Conservation (phyloP, 106 monocot genomes). For the Dendrobium nobile region DNA sequence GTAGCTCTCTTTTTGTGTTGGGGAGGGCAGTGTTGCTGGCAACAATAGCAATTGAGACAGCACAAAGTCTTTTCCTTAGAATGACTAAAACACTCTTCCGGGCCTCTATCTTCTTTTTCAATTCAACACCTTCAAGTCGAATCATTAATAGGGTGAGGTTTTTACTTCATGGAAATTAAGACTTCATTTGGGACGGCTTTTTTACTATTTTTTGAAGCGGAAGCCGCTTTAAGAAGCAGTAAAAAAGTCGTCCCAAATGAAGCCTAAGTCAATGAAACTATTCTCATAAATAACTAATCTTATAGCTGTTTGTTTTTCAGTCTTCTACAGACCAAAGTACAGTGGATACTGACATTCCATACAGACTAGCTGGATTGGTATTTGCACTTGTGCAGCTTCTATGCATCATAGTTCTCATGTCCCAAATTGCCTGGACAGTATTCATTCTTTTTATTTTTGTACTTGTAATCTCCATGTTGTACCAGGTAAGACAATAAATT, state of each 20-base stretch:
- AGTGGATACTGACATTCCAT: conserved; percentile 84
- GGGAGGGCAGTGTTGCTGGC: conserved; percentile 69
- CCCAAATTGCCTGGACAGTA: conserved; percentile 69
- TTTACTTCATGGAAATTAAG: neutral
- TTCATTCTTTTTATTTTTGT: conserved; percentile 48
- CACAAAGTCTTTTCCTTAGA: conserved; percentile 56
- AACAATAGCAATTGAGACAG: conserved; percentile 57
- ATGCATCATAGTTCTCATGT: conserved; percentile 75
- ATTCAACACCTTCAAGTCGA: conserved; percentile 67
- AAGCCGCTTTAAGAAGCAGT: too few relatives aligned
- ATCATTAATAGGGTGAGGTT: conserved; percentile 75
- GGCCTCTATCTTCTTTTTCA: conserved; percentile 71
- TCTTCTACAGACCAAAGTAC: conserved; percentile 75
- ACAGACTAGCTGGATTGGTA: conserved; percentile 76
- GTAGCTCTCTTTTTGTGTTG: conserved; percentile 71
- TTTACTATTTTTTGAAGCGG: too few relatives aligned
- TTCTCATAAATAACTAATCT: neutral
- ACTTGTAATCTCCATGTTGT: conserved; percentile 60
- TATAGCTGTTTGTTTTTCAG: conserved; percentile 23
- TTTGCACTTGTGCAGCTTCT: conserved; percentile 83
- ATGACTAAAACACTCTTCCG: conserved; percentile 61
- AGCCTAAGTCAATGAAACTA: neutral
- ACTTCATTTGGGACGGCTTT: too few relatives aligned
- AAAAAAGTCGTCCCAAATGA: too few relatives aligned
- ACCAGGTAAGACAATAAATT: conserved; percentile 47